Evolutionary conservation across 129 eudicot genomes (phyloP).

Genomic region (Mikania micrantha): DNA sequence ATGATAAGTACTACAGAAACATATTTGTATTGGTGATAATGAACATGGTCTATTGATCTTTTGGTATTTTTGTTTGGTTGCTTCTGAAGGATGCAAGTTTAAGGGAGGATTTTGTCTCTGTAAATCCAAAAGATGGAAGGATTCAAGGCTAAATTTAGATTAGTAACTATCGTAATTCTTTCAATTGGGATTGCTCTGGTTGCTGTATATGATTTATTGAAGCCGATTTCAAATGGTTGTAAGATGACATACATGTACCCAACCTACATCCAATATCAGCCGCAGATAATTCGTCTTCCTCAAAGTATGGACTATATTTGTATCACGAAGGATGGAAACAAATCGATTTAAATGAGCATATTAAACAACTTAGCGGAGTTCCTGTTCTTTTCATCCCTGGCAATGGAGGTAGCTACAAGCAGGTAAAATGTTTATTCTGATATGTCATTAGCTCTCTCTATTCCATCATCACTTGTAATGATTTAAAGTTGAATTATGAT

Average conservation of each 20-base stretch:
- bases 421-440: constrained; percentile 36
- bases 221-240: constrained; percentile 76
- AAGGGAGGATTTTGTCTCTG: constrained; percentile 7
- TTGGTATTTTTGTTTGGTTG: constrained; percentile 9
- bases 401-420: constrained; percentile 98
- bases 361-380: constrained; percentile 71
- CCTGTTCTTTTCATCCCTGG: constrained; percentile 97
- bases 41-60: background rate
- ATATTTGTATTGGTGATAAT: background rate
- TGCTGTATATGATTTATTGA: constrained; percentile 51
- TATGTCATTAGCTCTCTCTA: background rate
- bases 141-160: constrained; percentile 38
- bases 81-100: constrained; percentile 35
- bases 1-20: background rate
- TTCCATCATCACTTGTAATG: background rate
- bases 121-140: constrained; percentile 33
- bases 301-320: constrained; percentile 65
- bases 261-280: constrained; percentile 75
- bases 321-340: constrained; percentile 97
- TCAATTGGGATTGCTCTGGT: constrained; percentile 38
- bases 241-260: constrained; percentile 97
- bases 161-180: constrained; percentile 35
- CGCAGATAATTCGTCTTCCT: constrained; percentile 39
- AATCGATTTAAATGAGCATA: constrained; percentile 67
- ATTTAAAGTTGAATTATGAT: background rate